These are phyloP conservation scores for Cytospora schulzeri DNA, from an alignment of 2,329 filamentous ascomycete species.

Conservation along the genomic window DNA sequence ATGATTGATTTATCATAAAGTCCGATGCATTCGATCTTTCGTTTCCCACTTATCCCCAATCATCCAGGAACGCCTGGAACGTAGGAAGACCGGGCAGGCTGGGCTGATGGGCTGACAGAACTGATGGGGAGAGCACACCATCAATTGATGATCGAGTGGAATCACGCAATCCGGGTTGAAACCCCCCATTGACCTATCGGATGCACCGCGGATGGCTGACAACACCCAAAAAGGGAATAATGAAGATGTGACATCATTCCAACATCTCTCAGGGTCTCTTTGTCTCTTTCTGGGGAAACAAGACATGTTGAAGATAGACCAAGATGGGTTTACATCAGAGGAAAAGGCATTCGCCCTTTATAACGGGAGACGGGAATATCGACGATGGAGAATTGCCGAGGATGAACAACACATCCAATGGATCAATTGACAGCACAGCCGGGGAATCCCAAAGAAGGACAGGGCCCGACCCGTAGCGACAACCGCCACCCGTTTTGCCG, in stretches of 20 bases:
- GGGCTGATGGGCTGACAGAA: no score
- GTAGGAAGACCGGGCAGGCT: no score
- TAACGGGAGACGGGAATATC: not conserved
- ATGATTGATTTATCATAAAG: not conserved
- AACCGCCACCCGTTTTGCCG: not conserved
- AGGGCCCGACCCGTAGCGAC: not conserved
- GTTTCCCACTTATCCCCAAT: not conserved
- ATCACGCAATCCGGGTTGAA: conserved; percentile 20
- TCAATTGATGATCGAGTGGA: not conserved
- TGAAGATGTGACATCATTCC: conserved; percentile 23
- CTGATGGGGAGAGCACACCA: not conserved
- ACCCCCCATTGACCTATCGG: conserved; percentile 24
- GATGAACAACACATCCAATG: not conserved
- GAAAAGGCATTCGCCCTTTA: not conserved
- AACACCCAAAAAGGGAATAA: not conserved
- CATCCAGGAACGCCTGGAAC: not conserved
- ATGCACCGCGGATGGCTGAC: not conserved
- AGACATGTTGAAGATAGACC: not conserved
- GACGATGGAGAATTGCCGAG: not conserved
- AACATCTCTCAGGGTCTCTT: not conserved
- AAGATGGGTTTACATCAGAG: not conserved
- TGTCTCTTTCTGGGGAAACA: not conserved
- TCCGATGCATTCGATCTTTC: not conserved
- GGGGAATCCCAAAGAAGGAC: not conserved
- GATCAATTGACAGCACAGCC: not conserved